Evolutionary conservation across 148 eudicot species (phyloP), one percentile per base, ranked within the genome.

Genomic region (Salicornia ramosissima): DNA sequence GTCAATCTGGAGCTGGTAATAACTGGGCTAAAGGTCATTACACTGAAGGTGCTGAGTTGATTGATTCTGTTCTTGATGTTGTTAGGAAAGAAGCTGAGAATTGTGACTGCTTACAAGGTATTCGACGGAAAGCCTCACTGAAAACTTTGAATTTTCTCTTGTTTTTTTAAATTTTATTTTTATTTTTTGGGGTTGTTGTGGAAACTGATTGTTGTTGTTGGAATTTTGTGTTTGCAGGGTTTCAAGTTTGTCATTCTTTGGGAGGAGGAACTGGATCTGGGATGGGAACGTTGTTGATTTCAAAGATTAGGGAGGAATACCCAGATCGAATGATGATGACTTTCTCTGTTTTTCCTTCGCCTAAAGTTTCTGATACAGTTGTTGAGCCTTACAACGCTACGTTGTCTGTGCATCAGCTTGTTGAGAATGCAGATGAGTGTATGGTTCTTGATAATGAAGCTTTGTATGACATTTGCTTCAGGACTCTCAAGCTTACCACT

Each of bases 381-480:
- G 92, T 87, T 25, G 92, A 87, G 80, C 92, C 92, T 40, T 87
- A 87, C 67, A 87, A 87, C 69, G 92, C 89, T 2, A 87, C 92
- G 12, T 64, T 87, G 77, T 87, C 89, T 49, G 89, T 87, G 47
- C 93, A 88, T 66, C 93, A 88, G 86, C 85, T 88, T 11, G 93
- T 88, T 12, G 93, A 88, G 78, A 88, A 88, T 70, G 93, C 93
- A 29, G 93, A 88, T 69, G 93, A 88, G 84, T 88, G 93, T 74
- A 88, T 88, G 93, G 90, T 88, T 70, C 90, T 88, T 69, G 93
- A 88, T 75, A 88, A 88, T 45, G 93, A 88, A 75, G 93, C 93
- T 16, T 77, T 88, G 70, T 88, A 88, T 70, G 93, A 88, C 53
- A 88, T 88, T 60, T 88, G 93, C 81, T 88, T 88, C 66, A 79